These are phyloP conservation scores for Neckera pumila DNA, from an alignment of 225 moss, liverwort and hornwort species.

Conservation along the genomic window DNA sequence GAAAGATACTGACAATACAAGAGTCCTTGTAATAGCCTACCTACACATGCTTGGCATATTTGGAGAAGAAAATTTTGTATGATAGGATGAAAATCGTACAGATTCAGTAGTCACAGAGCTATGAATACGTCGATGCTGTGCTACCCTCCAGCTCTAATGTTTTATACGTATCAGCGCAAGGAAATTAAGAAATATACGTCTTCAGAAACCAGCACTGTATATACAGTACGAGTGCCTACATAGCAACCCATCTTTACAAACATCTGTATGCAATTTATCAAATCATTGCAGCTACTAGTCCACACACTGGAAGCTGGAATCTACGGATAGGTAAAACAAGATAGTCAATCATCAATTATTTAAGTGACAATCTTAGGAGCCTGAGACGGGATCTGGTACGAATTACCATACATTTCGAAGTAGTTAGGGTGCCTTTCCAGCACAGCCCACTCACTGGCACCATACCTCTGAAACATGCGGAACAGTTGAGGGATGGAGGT, in stretches of 20 bases:
- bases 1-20: neutral
- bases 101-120: neutral
- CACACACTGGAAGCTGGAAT: neutral
- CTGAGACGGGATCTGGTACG: constrained; percentile 43
- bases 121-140: neutral
- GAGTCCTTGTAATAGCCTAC: neutral
- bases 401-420: constrained; percentile 39
- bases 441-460: constrained; percentile 58
- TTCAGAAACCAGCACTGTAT: neutral
- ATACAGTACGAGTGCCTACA: neutral
- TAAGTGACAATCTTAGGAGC: constrained; percentile 29
- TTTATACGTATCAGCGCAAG: neutral
- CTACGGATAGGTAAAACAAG: neutral
- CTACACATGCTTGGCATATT: neutral
- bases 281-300: neutral
- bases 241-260: neutral
- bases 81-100: neutral
- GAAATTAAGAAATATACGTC: neutral
- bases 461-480: constrained; percentile 52
- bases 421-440: constrained; percentile 41
- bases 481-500: constrained; percentile 30
- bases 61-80: neutral
- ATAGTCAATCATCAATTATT: neutral
- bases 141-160: neutral
- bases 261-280: neutral